phyloP scores from a whole-genome alignment of 768 basidiomycete genomes.

The Hydnomerulius pinastri region DNA sequence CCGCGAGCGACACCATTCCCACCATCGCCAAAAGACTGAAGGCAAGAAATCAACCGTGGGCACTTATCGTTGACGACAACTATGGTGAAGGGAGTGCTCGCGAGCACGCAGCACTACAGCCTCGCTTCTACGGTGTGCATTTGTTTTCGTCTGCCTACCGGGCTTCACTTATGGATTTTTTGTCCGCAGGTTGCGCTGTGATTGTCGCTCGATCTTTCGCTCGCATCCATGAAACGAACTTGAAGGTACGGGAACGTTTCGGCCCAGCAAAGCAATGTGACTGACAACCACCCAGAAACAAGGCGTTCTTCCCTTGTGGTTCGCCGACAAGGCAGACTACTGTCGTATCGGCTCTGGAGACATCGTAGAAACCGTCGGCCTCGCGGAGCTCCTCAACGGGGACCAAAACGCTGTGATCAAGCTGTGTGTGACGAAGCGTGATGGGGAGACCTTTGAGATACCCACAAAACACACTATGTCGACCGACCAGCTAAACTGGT shows the following conservation, averaged over 20 bases:
- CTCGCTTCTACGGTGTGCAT: constrained; percentile 80
- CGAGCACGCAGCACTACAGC: constrained; percentile 97
- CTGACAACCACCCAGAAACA: constrained; percentile 70
- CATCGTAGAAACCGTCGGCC: constrained; percentile 78
- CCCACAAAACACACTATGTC: constrained; percentile 88
- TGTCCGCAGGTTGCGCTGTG: constrained; percentile 67
- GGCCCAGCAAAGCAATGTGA: neutral
- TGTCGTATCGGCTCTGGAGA: constrained; percentile 81
- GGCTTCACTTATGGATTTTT: neutral
- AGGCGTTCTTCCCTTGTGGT: constrained; percentile 96
- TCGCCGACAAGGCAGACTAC: constrained; percentile 86
- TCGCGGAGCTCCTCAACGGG: constrained; percentile 61
- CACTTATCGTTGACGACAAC: constrained; percentile 92
- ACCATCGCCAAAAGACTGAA: constrained; percentile 89
- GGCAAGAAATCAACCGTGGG: constrained; percentile 83
- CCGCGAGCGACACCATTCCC: constrained; percentile 80
- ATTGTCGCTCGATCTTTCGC: constrained; percentile 95
- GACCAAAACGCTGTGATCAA: constrained; percentile 43
- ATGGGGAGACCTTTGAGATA: constrained; percentile 67
- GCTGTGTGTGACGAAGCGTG: constrained; percentile 66
- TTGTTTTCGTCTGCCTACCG: neutral
- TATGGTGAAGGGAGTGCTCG: constrained; percentile 98
- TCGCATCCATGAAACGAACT: constrained; percentile 96
- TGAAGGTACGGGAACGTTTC: constrained; percentile 60
- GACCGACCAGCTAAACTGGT: constrained; percentile 86